phyloP scores from a whole-genome alignment of 768 basidiomycete species.

The Lactarius sanguifluus region DNA sequence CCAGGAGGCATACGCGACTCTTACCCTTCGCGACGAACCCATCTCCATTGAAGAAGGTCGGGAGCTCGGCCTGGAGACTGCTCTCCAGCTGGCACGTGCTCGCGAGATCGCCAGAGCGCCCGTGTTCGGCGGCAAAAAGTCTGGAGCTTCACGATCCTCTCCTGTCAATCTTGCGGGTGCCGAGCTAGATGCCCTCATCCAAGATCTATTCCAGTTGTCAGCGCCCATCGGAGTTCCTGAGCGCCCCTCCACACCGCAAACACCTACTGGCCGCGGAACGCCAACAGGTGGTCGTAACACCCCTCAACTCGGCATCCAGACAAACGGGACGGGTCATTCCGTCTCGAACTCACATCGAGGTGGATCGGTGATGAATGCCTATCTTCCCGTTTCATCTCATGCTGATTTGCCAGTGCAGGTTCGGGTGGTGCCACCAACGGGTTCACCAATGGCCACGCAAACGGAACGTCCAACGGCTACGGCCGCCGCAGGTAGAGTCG shows the following conservation, averaged over 20 bases:
- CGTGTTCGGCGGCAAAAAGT: conserved; percentile 3
- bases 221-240: neutral
- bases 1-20: conserved; percentile 49
- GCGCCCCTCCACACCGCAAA: conserved; percentile 18
- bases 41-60: conserved; percentile 54
- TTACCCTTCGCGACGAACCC: conserved; percentile 53
- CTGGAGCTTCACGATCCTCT: conserved; percentile 2
- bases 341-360: conserved; percentile 27
- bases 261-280: conserved; percentile 22
- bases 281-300: conserved; percentile 23
- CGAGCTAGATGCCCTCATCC: conserved; percentile 26
- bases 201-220: conserved; percentile 25
- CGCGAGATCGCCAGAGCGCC: conserved; percentile 42
- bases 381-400: conserved; percentile 24
- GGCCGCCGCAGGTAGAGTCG: conserved; percentile 19
- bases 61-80: conserved; percentile 56
- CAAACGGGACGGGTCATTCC: conserved; percentile 14
- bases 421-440: conserved; percentile 18
- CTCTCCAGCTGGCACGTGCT: conserved; percentile 50
- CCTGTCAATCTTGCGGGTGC: neutral
- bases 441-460: conserved; percentile 21
- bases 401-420: conserved; percentile 26
- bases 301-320: conserved; percentile 18
- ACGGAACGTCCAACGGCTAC: conserved; percentile 12
- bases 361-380: conserved; percentile 32